Evolutionary conservation across 139 green algal species (phyloP), one percentile per base, ranked within the genome.

Genomic region (Auxenochlorella pyrenoidosa): DNA sequence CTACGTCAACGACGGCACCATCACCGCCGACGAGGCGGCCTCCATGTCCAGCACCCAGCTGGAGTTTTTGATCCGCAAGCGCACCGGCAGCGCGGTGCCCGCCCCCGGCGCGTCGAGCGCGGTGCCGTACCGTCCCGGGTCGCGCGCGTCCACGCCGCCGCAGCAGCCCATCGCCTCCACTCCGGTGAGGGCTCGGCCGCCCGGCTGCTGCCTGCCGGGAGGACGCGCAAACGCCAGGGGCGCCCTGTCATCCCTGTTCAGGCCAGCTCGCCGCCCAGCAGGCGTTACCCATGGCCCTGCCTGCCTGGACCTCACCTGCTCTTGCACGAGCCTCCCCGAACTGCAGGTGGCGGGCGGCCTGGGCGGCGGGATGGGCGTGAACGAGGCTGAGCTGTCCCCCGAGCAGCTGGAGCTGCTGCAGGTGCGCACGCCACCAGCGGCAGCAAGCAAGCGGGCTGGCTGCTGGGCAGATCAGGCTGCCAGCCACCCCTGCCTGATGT

Each of bases 391-490:
- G 70, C 70, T 76, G 70, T 76, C 70, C 3, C 16, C 70, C 0
- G 70, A 76, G 70, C 70, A 76, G 70, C 70, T 76, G 70, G 70
- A 76, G 70, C 70, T 76, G 70, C 70, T 76, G 70, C 66, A 73
- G 66, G 66, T 73, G 28, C 15, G 66, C 30, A 28, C 22, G 54
- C 54, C 54, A 12, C 8, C 8, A 58, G n/a, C n/a, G n/a, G n/a
- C n/a, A n/a, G n/a, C n/a, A n/a, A n/a, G n/a, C n/a, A n/a, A n/a
- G n/a, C n/a, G n/a, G n/a, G n/a, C n/a, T n/a, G n/a, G n/a, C n/a
- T n/a, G 47, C 10, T 54, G 6, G 47, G 10, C 47, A 54, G 47
- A 6, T 54, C 47, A 54, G 47, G 47, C 8, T 54, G 8, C 6
- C 47, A 54, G 47, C 47, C 8, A 54, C 47, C 47, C 47, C 47